These are phyloP conservation scores for Earliella scabrosa DNA, from an alignment of 1,284 basidiomycete genomes.

Conservation along the genomic window DNA sequence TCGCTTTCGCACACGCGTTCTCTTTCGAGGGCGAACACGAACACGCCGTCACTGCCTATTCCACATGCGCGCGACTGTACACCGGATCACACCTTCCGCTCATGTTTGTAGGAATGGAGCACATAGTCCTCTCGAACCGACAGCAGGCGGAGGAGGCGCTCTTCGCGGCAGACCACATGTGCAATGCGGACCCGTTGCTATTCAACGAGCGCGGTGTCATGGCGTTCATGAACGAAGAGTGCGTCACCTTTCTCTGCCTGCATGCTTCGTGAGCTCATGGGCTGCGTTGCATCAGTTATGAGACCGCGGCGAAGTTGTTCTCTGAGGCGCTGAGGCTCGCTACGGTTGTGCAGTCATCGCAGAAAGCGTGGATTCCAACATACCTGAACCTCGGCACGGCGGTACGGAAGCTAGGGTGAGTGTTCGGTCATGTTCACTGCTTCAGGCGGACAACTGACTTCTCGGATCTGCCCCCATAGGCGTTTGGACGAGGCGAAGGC, in stretches of 20 bases:
- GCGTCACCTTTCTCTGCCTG: constrained; percentile 41
- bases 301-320: constrained; percentile 74
- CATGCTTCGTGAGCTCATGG: background rate
- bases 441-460: background rate
- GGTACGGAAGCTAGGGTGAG: constrained; percentile 77
- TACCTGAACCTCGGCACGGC: constrained; percentile 92
- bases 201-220: constrained; percentile 95
- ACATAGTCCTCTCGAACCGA: constrained; percentile 88
- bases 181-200: constrained; percentile 86
- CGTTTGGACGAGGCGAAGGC: constrained; percentile 70
- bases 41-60: constrained; percentile 97
- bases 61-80: constrained; percentile 93
- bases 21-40: constrained; percentile 98
- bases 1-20: constrained; percentile 97
- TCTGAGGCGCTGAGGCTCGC: constrained; percentile 74
- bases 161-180: constrained; percentile 78
- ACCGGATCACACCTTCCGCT: constrained; percentile 93
- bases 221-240: constrained; percentile 87
- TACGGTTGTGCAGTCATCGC: constrained; percentile 82
- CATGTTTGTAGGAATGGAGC: constrained; percentile 98
- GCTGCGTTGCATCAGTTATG: constrained; percentile 55
- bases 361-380: constrained; percentile 84
- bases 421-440: constrained; percentile 11
- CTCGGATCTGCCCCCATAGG: constrained; percentile 41
- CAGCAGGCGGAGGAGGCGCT: constrained; percentile 88